Evolutionary conservation across 495 filamentous ascomycete genomes (phyloP).

Genomic region (Cercophora samala): DNA sequence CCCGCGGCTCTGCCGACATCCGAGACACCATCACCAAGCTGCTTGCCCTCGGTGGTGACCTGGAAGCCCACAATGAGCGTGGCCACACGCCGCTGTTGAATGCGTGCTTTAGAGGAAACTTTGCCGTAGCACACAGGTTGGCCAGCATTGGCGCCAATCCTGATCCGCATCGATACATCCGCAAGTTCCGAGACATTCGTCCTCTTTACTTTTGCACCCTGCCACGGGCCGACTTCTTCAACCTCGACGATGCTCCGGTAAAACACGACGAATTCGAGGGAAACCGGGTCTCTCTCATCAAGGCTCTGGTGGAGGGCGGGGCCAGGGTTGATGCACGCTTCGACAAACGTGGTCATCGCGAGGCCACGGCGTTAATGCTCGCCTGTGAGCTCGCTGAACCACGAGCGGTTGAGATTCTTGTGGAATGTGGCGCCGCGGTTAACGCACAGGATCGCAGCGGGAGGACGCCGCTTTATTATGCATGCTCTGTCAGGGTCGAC

Average conservation of each 20-base stretch:
- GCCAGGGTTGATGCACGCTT: slow-evolving; percentile 28
- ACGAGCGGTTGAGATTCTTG: slow-evolving; percentile 20
- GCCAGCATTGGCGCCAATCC: slow-evolving; percentile 28
- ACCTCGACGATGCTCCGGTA: slow-evolving; percentile 25
- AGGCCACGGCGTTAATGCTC: slow-evolving; percentile 28
- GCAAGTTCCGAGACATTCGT: slow-evolving; percentile 26
- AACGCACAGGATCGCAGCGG: slow-evolving; percentile 25
- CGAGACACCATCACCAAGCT: slow-evolving; percentile 28
- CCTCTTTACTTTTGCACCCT: slow-evolving; percentile 29
- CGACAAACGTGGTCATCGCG: slow-evolving; percentile 24
- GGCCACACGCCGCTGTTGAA: slow-evolving; percentile 28
- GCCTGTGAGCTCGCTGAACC: slow-evolving; percentile 31
- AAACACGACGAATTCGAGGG: slow-evolving; percentile 30
- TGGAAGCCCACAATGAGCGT: slow-evolving; percentile 27
- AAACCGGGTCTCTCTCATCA: slow-evolving; percentile 27
- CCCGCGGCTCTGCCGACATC: slow-evolving; percentile 23
- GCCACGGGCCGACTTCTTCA: slow-evolving; percentile 27
- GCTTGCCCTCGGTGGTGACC: slow-evolving; percentile 30
- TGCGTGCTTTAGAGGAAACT: slow-evolving; percentile 31
- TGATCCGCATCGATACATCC: slow-evolving; percentile 26
- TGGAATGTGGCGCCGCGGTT: slow-evolving; percentile 23
- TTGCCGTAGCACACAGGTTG: slow-evolving; percentile 26
- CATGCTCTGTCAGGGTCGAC: slow-evolving; percentile 21
- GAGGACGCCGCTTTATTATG: slow-evolving; percentile 25
- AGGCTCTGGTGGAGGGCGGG: slow-evolving; percentile 25